Evolutionary conservation across 176 grass and related monocot species (phyloP), one percentile per base, ranked within the genome.

Genomic region (Rhynchospora pubera): DNA sequence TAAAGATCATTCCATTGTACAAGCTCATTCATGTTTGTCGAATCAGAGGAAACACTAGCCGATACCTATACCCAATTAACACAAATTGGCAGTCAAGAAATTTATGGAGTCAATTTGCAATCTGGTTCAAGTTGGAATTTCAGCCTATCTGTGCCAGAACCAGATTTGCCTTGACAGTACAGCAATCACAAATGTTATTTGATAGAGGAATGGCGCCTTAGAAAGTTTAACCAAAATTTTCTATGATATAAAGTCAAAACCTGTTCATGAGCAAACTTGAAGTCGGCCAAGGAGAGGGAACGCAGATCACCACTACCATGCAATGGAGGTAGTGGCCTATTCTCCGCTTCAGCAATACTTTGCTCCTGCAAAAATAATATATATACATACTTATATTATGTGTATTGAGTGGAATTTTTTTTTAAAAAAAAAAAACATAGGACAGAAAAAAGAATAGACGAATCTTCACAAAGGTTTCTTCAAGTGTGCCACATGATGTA

Each of bases 1-100:
- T 93, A 99, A 46, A 93, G 85, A 7, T 99, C 92, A 15, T 99
- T 99, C 96, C 96, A 98, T 44, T 94, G 90, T 45, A 85, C 69
- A 79, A 94, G 89, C 72, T 98, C 92, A 43, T 85, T 91, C 96
- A 99, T 99, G 68, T 95, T 99, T 62, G 86, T 88, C 0, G 92
- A 99, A 79, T 99, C 96, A 1, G 92, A 89, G 26, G 92, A 93
- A 83, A 99, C 91, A 87, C 96, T 99, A 57, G 96, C 96, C 60
- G 92, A 99, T 24, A 99, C 96, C 92, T 99, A n/a, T 60, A 87
- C 78, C 58, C 16, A 80, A 59, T 76, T 9, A 86, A 46, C 68
- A 42, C 26, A 2, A 74, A 53, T 75, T 84, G 24, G 0, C 30
- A 87, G 75, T 15, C 63, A 21, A 12, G n/a, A 22, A 77, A 66